Conservation (phyloP, 2,329 filamentous ascomycete species). For the Grosmannia huntii region DNA sequence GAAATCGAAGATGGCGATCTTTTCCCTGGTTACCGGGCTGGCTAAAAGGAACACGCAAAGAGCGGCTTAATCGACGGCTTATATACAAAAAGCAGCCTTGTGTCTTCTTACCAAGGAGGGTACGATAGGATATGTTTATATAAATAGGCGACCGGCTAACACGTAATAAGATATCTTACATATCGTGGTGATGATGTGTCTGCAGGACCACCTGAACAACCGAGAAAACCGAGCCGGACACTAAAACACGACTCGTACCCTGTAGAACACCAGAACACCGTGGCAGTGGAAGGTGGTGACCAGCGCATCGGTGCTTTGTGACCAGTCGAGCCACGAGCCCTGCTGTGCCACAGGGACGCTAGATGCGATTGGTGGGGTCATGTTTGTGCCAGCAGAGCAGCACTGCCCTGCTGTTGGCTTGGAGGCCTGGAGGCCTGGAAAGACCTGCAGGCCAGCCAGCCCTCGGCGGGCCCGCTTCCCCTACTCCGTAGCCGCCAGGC, state of each 20-base stretch:
- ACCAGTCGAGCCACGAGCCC: background rate
- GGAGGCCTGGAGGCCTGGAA: too few species aligned
- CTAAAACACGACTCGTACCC: background rate
- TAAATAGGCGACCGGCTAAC: background rate
- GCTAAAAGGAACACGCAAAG: background rate
- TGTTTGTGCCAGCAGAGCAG: background rate
- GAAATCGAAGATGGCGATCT: background rate
- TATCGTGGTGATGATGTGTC: background rate
- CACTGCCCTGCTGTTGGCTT: background rate
- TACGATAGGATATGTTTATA: too few species aligned
- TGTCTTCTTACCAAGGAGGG: too few species aligned
- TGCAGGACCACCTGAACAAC: background rate
- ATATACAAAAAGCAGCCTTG: too few species aligned
- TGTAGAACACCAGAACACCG: background rate
- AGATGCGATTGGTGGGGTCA: background rate
- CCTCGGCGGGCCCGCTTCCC: background rate
- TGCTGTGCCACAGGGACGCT: background rate
- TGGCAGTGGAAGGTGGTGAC: background rate
- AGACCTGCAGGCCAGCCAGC: background rate
- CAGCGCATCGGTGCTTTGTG: constrained; percentile 3
- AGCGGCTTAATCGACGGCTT: too few species aligned
- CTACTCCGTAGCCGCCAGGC: background rate
- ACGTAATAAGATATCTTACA: background rate
- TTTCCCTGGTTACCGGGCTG: too few species aligned
- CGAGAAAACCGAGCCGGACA: background rate